Evolutionary conservation across 2,329 filamentous ascomycete genomes (phyloP).

Genomic region (Talaromyces sp.): DNA sequence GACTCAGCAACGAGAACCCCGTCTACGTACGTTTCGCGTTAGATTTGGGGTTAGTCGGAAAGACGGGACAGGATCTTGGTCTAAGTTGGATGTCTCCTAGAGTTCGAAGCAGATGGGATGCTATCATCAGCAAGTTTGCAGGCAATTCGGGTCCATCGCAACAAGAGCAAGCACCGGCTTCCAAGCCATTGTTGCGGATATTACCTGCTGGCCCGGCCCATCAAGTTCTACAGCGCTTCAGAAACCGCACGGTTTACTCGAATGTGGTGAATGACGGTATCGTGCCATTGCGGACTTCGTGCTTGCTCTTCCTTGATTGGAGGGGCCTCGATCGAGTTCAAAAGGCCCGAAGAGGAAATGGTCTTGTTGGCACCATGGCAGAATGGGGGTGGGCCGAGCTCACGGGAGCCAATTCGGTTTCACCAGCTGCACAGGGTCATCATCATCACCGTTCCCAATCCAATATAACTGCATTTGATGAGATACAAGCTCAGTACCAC

Average conservation of each 20-base stretch:
- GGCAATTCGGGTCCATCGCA: conserved; percentile 55
- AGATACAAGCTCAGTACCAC: background rate
- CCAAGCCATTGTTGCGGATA: conserved; percentile 84
- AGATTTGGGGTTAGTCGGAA: conserved; percentile 93
- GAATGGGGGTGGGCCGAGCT: conserved; percentile 94
- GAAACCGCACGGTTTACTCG: conserved; percentile 88
- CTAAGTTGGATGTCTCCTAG: conserved; percentile 90
- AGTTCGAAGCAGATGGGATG: conserved; percentile 81
- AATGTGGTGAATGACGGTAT: conserved; percentile 98
- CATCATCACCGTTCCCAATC: conserved; percentile 29
- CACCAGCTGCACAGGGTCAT: conserved; percentile 41
- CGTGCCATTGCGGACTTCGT: conserved; percentile 90
- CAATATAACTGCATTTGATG: conserved; percentile 24
- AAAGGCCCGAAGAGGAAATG: conserved; percentile 88
- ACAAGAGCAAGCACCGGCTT: conserved; percentile 66
- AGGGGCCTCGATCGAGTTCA: conserved; percentile 88
- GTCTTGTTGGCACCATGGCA: conserved; percentile 85
- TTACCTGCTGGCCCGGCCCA: conserved; percentile 89
- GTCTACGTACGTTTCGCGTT: conserved; percentile 95
- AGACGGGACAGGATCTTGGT: conserved; percentile 91
- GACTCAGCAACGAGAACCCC: conserved; percentile 94
- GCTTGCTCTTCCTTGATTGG: conserved; percentile 95
- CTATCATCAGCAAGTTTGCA: conserved; percentile 76
- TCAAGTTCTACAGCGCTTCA: conserved; percentile 78
- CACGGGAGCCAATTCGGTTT: conserved; percentile 62